Evolutionary conservation across 306 rosid genomes (phyloP), one percentile per base, ranked within the genome.

Genomic region (Canavalia gladiata): DNA sequence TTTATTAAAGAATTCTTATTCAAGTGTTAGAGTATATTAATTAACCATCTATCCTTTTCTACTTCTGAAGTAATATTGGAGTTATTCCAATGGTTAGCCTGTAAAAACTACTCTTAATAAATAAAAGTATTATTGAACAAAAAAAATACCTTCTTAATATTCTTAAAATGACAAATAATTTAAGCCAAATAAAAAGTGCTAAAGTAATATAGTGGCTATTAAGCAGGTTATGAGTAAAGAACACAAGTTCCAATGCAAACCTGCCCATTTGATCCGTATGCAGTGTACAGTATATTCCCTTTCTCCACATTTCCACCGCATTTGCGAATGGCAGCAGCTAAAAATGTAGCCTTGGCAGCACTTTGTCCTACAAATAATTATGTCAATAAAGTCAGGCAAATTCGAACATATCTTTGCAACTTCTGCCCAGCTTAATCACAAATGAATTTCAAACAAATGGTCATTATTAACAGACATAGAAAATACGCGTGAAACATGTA

Each of bases 191-290:
- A 18, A 18, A 18, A 18, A 18, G 25, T 18, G 25, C 25, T 18
- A 18, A 18, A 18, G 25, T 18, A 18, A 18, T 18, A 18, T 18
- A 18, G 25, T 18, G 25, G 25, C 25, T 56, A 5, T 37, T 31
- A 63, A 41, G 66, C 12, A 52, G 49, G 51, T 37, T 39, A 4
- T 39, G 39, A 9, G 30, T 54, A 51, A 25, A 33, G 37, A 82
- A 43, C 25, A 59, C 46, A 54, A 62, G 64, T 31, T 54, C 6
- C 41, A 76, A 84, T 78, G 56, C 84, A 76, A 46, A 95, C 99
- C 99, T 95, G 99, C 42, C 99, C 98, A 60, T 33, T 89, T 82
- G 99, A 95, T 84, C 99, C 99, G 74, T 90, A 95, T n/a, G 98
- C 98, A 52, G 76, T 83, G 84, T 93, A 95, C 33, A 95, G 60